phyloP scores from a whole-genome alignment of 1,139 yeast genomes.

The Geotrichum histeridarum region DNA sequence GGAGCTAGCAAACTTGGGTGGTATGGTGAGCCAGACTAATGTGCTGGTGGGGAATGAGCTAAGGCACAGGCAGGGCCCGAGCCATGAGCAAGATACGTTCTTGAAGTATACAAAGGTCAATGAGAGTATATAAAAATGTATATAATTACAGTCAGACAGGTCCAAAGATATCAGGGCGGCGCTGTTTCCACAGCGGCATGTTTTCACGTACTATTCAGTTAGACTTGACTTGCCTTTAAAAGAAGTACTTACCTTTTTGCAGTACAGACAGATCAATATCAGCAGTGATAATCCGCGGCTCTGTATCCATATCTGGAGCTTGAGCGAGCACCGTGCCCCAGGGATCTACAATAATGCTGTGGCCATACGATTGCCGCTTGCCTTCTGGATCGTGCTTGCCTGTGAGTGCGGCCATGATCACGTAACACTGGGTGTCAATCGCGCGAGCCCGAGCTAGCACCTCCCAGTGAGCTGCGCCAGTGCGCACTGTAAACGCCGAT shows the following conservation, averaged over 20 bases:
- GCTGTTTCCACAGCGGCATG: conserved; percentile 73
- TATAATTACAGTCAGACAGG: background rate
- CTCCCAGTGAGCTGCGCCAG: conserved; percentile 92
- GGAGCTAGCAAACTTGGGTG: conserved; percentile 5
- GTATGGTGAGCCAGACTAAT: conserved; percentile 1
- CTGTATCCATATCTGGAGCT: conserved; percentile 46
- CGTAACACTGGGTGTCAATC: conserved; percentile 79
- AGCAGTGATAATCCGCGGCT: conserved; percentile 58
- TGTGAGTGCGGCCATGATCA: conserved; percentile 86
- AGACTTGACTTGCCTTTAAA: background rate
- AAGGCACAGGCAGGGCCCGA: background rate
- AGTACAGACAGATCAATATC: conserved; percentile 58
- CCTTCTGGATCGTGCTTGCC: conserved; percentile 60
- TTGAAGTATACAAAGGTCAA: background rate
- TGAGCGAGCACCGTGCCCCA: conserved; percentile 80
- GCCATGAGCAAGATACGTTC: background rate
- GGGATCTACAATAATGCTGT: conserved; percentile 78
- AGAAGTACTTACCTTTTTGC: conserved; percentile 43
- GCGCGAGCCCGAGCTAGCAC: conserved; percentile 76
- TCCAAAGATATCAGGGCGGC: conserved; percentile 54
- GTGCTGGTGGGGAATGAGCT: conserved; percentile 5
- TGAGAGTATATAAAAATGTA: background rate
- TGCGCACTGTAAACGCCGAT: conserved; percentile 84
- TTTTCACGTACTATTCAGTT: conserved; percentile 46
- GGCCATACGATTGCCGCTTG: conserved; percentile 66